Evolutionary conservation across 306 rosid species (phyloP).

Genomic region (Betula pendula): DNA sequence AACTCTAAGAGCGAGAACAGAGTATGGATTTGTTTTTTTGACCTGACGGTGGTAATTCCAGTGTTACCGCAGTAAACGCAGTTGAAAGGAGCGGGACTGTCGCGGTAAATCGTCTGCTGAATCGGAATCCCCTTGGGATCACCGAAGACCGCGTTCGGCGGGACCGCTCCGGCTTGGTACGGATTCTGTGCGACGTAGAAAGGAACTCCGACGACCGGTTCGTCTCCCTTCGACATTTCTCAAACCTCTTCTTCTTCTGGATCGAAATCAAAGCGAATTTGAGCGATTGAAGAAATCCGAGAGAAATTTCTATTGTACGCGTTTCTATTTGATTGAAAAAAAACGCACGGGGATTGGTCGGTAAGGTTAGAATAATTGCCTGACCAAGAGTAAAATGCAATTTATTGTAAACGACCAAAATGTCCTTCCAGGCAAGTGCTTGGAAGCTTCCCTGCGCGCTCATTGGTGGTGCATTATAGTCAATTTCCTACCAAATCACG

Average conservation of each 20-base stretch:
- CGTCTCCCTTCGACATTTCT: slow-evolving; percentile 45
- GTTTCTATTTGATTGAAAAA: background rate
- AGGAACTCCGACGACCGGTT: slow-evolving; percentile 66
- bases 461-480: background rate
- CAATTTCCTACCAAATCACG: background rate
- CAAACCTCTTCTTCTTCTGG: background rate
- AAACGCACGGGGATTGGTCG: background rate
- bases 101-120: slow-evolving; percentile 76
- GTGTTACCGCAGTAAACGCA: slow-evolving; percentile 60
- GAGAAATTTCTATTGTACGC: background rate
- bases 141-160: slow-evolving; percentile 64
- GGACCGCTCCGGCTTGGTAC: slow-evolving; percentile 56
- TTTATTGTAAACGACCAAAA: background rate
- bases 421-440: background rate
- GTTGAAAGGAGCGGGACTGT: slow-evolving; percentile 88
- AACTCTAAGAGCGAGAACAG: background rate
- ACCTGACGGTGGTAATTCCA: slow-evolving; percentile 59
- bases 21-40: background rate
- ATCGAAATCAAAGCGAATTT: background rate
- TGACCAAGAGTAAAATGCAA: background rate
- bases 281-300: background rate
- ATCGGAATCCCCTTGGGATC: slow-evolving; percentile 80
- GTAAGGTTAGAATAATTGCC: background rate
- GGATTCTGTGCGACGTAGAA: slow-evolving; percentile 44
- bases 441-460: background rate